Conservation (phyloP, 352 stramenopile species). For the Pythium coloratum region DNA sequence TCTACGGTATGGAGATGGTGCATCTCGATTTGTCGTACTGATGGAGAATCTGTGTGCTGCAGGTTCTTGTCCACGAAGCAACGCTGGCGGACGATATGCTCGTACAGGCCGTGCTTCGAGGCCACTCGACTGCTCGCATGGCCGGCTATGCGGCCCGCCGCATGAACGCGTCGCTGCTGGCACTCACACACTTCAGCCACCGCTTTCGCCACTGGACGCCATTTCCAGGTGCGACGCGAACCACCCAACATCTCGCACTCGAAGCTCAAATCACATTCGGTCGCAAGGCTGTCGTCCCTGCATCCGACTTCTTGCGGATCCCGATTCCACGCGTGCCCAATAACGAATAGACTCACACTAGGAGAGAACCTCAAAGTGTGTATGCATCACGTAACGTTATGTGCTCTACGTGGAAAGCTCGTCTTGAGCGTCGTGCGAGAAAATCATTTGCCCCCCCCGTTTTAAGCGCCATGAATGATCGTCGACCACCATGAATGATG, state of each 20-base stretch:
- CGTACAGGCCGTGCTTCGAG: slow-evolving; percentile 55
- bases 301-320: slow-evolving; percentile 81
- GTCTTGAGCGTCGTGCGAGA: too few species aligned
- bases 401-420: too few species aligned
- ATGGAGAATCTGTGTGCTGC: neutral
- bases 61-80: slow-evolving; percentile 89
- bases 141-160: slow-evolving; percentile 68
- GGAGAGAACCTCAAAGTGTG: too few species aligned
- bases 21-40: too few species aligned
- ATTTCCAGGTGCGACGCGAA: slow-evolving; percentile 30
- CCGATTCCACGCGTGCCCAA: slow-evolving; percentile 57
- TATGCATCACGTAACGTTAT: too few species aligned
- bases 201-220: slow-evolving; percentile 73
- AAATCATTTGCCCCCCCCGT: too few species aligned
- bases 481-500: too few species aligned
- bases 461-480: too few species aligned
- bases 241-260: slow-evolving; percentile 67
- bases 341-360: slow-evolving; percentile 21
- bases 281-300: slow-evolving; percentile 59
- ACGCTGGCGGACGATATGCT: slow-evolving; percentile 75
- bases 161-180: slow-evolving; percentile 78
- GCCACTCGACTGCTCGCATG: slow-evolving; percentile 82
- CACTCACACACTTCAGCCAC: slow-evolving; percentile 85
- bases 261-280: slow-evolving; percentile 73
- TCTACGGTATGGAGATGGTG: neutral